Evolutionary conservation across 2,329 filamentous ascomycete genomes (phyloP).

Genomic region (Setomelanomma holmii): DNA sequence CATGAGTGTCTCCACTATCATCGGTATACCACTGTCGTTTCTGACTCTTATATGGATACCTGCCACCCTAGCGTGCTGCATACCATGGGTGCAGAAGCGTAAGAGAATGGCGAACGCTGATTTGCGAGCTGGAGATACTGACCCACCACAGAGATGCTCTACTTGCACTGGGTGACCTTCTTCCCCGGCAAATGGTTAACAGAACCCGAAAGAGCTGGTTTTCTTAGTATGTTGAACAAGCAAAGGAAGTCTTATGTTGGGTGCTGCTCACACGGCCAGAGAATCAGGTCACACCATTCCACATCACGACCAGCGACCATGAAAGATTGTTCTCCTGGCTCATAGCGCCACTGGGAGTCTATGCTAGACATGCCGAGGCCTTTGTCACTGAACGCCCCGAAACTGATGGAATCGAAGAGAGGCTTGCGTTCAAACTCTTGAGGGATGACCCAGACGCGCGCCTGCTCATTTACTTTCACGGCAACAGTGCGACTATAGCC

Average conservation of each 20-base stretch:
- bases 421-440: conserved; percentile 59
- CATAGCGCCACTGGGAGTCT: conserved; percentile 78
- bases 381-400: conserved; percentile 61
- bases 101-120: conserved; percentile 18
- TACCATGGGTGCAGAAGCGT: conserved; percentile 48
- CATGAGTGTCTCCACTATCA: conserved; percentile 29
- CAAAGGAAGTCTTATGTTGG: not conserved
- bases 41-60: conserved; percentile 46
- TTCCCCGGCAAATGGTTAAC: conserved; percentile 45
- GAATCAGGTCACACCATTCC: conserved; percentile 87
- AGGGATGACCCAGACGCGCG: conserved; percentile 59
- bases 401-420: conserved; percentile 56
- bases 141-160: conserved; percentile 38
- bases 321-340: conserved; percentile 91
- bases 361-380: conserved; percentile 70
- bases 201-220: conserved; percentile 47
- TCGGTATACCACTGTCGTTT: conserved; percentile 33
- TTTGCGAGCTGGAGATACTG: not conserved
- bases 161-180: conserved; percentile 45
- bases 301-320: conserved; percentile 74
- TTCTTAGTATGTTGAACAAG: conserved; percentile 37
- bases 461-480: conserved; percentile 63
- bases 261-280: conserved; percentile 56
- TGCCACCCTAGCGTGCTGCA: conserved; percentile 41
- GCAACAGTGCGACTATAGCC: conserved; percentile 77